phyloP scores from a whole-genome alignment of 2,329 filamentous ascomycete genomes.

The Hymenoscyphus scutula region DNA sequence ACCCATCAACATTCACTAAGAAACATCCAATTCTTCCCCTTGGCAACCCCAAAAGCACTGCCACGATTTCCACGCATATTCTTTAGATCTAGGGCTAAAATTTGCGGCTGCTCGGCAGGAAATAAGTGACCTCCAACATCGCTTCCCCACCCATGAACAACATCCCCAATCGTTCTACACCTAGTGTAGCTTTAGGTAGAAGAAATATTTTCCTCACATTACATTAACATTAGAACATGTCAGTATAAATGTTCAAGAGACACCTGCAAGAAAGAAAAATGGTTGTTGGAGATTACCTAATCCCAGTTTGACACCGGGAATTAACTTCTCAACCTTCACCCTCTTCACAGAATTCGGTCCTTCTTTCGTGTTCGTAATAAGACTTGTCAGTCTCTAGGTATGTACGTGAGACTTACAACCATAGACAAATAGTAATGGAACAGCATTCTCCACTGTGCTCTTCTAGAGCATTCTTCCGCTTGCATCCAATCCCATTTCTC shows the following conservation, averaged over 20 bases:
- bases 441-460: constrained; percentile 47
- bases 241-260: not conserved
- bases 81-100: constrained; percentile 51
- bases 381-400: not conserved
- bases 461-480: constrained; percentile 54
- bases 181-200: constrained; percentile 54
- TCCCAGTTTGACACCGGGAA: constrained; percentile 41
- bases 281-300: constrained; percentile 39
- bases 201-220: constrained; percentile 59
- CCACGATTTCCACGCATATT: constrained; percentile 56
- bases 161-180: constrained; percentile 55
- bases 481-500: constrained; percentile 59
- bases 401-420: not conserved
- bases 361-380: constrained; percentile 42
- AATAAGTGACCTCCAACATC: constrained; percentile 55
- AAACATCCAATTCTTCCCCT: constrained; percentile 31
- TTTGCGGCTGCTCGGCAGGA: constrained; percentile 55
- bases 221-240: constrained; percentile 38
- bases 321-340: constrained; percentile 31
- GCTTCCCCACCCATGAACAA: constrained; percentile 53
- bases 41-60: constrained; percentile 40
- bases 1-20: too few relatives aligned
- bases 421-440: constrained; percentile 60
- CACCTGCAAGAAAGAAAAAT: not conserved
- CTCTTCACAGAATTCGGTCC: constrained; percentile 18